A percentile compares a stretch with the other conserved stretches of the same genome.
These are phyloP conservation scores for Antrodiella citrinella DNA, from an alignment of 768 basidiomycete species.

Conservation along the genomic window DNA sequence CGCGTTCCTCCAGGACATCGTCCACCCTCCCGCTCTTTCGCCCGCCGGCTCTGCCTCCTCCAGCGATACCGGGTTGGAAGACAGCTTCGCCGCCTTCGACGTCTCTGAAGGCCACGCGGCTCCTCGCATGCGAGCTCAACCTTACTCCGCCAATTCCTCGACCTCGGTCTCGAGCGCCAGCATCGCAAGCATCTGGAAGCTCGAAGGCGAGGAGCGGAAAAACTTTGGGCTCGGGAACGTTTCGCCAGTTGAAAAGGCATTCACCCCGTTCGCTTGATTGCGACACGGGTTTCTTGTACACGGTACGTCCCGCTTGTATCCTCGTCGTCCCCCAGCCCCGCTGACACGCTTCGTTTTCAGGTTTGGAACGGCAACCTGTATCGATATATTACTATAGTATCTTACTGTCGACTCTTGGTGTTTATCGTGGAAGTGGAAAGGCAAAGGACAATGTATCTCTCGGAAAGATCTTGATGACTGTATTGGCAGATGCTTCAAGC, in stretches of 20 bases:
- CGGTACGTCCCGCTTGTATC: neutral
- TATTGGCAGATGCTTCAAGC: neutral
- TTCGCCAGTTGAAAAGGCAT: neutral
- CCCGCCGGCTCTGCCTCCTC: conserved; percentile 54
- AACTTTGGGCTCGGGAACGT: conserved; percentile 7
- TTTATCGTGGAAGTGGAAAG: neutral
- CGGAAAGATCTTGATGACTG: neutral
- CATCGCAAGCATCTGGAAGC: conserved; percentile 54
- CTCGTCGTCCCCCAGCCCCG: too few relatives aligned
- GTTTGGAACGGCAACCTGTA: neutral
- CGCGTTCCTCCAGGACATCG: conserved; percentile 69
- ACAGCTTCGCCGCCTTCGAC: conserved; percentile 23
- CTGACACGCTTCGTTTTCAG: neutral
- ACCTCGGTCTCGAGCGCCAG: conserved; percentile 1
- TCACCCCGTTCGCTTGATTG: neutral
- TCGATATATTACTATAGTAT: neutral
- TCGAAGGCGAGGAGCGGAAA: conserved; percentile 66
- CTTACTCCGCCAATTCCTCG: neutral
- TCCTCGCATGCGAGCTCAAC: conserved; percentile 3
- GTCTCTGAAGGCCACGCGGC: conserved; percentile 9
- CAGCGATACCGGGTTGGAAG: conserved; percentile 58
- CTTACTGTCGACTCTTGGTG: neutral
- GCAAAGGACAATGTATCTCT: neutral
- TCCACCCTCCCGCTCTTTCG: conserved; percentile 51
- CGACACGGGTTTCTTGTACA: neutral